A percentile compares a stretch with the other conserved stretches of the same genome.
Conservation (phyloP, 2,329 filamentous ascomycete species). For the Scopulariopsis brevicaulis region DNA sequence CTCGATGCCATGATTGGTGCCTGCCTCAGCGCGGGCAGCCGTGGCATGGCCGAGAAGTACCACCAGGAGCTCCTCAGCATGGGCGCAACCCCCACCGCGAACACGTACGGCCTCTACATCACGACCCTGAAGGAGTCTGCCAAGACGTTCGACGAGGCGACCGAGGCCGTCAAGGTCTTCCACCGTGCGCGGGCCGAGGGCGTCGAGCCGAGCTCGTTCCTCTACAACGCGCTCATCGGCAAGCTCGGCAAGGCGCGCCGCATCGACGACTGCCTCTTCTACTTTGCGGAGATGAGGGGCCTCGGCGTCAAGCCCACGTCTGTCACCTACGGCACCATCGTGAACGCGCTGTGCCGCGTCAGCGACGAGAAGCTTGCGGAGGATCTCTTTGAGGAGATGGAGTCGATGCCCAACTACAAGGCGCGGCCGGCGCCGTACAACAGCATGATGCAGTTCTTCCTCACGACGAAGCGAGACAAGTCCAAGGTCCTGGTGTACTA, state of each 20-base stretch:
- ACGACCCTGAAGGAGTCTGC: constrained; percentile 96
- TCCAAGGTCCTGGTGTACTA: constrained; percentile 90
- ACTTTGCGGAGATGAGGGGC: constrained; percentile 94
- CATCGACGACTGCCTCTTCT: constrained; percentile 95
- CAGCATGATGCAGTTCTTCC: constrained; percentile 98
- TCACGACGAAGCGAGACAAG: constrained; percentile 94
- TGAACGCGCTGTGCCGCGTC: constrained; percentile 93
- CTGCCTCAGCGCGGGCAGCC: constrained; percentile 73
- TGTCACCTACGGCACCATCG: constrained; percentile 95
- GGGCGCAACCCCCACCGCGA: constrained; percentile 84
- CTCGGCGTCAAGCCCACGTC: constrained; percentile 90
- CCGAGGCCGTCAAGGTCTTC: constrained; percentile 96
- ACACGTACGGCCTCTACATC: constrained; percentile 97
- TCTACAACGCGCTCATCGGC: constrained; percentile 96
- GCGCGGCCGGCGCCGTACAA: constrained; percentile 95
- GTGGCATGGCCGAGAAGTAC: constrained; percentile 70
- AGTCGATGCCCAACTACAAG: constrained; percentile 97
- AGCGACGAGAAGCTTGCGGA: constrained; percentile 97
- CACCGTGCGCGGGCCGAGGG: constrained; percentile 86
- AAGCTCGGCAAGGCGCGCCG: constrained; percentile 96
- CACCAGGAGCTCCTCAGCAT: constrained; percentile 88
- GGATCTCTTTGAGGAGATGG: constrained; percentile 98
- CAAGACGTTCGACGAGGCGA: constrained; percentile 95
- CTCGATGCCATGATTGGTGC: constrained; percentile 94
- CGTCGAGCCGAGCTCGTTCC: constrained; percentile 89